Percentiles rank a stretch among this genome's conserved stretches.
Conservation (phyloP, 768 basidiomycete species). For the Leucosporidium yakuticum region DNA sequence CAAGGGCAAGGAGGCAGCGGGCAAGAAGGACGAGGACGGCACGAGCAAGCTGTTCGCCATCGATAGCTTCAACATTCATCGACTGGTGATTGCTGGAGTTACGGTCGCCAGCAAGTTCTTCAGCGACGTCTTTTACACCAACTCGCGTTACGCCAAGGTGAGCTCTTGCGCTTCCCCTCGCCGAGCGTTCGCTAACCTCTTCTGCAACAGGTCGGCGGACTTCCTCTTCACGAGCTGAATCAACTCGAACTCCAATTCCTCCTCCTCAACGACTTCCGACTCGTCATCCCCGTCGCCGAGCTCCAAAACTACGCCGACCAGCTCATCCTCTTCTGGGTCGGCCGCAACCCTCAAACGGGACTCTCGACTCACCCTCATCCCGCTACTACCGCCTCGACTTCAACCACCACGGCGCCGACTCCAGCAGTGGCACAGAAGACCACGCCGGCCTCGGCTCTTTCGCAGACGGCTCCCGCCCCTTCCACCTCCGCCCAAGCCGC, state of each 20-base stretch:
- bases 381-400: neutral
- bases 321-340: conserved; percentile 53
- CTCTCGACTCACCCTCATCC: conserved; percentile 7
- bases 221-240: conserved; percentile 86
- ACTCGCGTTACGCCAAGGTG: conserved; percentile 96
- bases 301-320: conserved; percentile 94
- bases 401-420: neutral
- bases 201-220: conserved; percentile 74
- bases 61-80: conserved; percentile 93
- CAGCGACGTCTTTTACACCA: conserved; percentile 97
- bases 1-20: neutral
- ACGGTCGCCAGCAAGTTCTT: conserved; percentile 99
- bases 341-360: conserved; percentile 9
- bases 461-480: neutral
- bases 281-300: conserved; percentile 79
- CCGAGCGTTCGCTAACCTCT: neutral
- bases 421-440: neutral
- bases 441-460: neutral
- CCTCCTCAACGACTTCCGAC: conserved; percentile 86
- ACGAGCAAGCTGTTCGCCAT: conserved; percentile 67
- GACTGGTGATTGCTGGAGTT: conserved; percentile 93
- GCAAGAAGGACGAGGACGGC: conserved; percentile 44
- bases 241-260: conserved; percentile 96
- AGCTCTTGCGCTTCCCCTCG: conserved; percentile 31
- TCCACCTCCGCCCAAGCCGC: neutral